These are phyloP conservation scores for Ophiobolus disseminans DNA, from an alignment of 2,329 filamentous ascomycete genomes.

Conservation along the genomic window DNA sequence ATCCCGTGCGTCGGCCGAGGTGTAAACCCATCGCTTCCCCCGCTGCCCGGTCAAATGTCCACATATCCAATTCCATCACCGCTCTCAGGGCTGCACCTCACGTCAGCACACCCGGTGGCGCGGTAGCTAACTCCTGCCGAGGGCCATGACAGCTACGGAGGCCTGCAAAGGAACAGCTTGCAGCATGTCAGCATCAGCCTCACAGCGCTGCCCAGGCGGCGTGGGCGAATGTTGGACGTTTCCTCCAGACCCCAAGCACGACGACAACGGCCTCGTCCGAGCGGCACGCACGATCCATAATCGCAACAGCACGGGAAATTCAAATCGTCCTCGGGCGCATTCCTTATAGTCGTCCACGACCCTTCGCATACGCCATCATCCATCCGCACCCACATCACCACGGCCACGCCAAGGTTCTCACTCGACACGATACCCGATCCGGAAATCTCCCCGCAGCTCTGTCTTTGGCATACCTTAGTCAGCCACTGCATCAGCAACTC, in stretches of 20 bases:
- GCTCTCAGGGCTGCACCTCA: constrained; percentile 6
- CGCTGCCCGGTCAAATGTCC: too few relatives aligned
- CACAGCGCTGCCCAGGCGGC: constrained; percentile 13
- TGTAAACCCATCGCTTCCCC: too few relatives aligned
- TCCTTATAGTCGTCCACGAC: neutral
- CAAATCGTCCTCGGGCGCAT: neutral
- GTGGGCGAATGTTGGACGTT: constrained; percentile 1
- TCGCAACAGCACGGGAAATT: neutral
- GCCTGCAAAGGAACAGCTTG: neutral
- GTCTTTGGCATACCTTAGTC: constrained; percentile 25
- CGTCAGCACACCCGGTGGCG: constrained; percentile 7
- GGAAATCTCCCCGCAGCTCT: constrained; percentile 17
- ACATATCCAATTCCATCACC: neutral
- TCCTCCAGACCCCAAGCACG: neutral
- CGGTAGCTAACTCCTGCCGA: neutral
- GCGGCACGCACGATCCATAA: neutral
- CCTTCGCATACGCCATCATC: neutral
- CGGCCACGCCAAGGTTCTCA: neutral
- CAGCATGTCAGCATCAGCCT: constrained; percentile 23
- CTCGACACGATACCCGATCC: constrained; percentile 7
- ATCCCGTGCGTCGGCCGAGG: too few relatives aligned
- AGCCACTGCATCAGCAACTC: constrained; percentile 32
- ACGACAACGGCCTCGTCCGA: constrained; percentile 6
- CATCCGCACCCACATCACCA: neutral
- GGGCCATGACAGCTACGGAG: neutral